These are phyloP conservation scores for Saturnispora diversa DNA, from an alignment of 805 yeast genomes.

Conservation along the genomic window DNA sequence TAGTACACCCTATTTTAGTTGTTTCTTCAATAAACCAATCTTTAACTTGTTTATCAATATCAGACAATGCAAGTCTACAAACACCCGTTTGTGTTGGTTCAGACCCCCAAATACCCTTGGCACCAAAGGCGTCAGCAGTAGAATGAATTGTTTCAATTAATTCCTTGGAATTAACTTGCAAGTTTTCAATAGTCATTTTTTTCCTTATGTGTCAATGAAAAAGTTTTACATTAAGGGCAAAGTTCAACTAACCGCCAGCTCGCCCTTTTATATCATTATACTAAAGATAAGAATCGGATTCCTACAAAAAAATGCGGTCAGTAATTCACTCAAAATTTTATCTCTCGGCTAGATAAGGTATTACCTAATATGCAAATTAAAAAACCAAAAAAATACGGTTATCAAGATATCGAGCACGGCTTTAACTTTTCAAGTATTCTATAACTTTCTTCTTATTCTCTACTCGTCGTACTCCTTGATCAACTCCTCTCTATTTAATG, in stretches of 20 bases:
- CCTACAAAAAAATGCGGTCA: too few relatives aligned
- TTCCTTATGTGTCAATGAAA: too few relatives aligned
- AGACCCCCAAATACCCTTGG: conserved; percentile 55
- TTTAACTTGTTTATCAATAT: conserved; percentile 53
- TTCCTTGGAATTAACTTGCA: conserved; percentile 14
- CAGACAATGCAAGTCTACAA: conserved; percentile 54
- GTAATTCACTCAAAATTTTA: too few relatives aligned
- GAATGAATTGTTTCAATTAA: conserved; percentile 52
- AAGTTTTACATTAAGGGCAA: too few relatives aligned
- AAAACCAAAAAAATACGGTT: too few relatives aligned
- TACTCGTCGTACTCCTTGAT: conserved; percentile 7
- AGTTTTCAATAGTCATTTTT: conserved; percentile 8
- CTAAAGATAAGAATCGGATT: too few relatives aligned
- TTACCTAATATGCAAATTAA: too few relatives aligned
- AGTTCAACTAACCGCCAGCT: too few relatives aligned
- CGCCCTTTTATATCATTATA: too few relatives aligned
- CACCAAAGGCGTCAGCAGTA: conserved; percentile 52
- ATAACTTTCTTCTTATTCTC: background rate
- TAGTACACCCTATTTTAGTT: conserved; percentile 44
- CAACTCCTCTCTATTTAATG: conserved; percentile 10
- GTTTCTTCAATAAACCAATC: conserved; percentile 58
- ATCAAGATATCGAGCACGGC: too few relatives aligned
- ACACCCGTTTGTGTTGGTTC: conserved; percentile 55
- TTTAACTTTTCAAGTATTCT: too few relatives aligned
- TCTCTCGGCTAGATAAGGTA: too few relatives aligned